A percentile compares a stretch with the other conserved stretches of the same genome.
Evolutionary conservation across 352 stramenopile genomes (phyloP).

Genomic region (Pythium sp.): DNA sequence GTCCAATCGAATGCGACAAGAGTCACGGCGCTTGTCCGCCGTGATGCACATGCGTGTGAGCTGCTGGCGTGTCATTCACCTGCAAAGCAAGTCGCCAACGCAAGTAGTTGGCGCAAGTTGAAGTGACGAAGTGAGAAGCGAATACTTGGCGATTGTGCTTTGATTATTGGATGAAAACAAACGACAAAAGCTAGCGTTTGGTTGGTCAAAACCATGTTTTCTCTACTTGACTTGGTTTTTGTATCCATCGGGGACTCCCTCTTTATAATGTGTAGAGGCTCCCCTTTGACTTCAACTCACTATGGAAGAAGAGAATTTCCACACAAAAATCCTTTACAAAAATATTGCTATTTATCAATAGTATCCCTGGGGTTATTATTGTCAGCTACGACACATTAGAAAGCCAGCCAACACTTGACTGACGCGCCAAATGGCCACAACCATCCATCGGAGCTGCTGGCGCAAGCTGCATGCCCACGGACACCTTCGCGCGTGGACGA

Average conservation of each 20-base stretch:
- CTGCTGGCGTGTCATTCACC: not conserved
- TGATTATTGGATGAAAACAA: not conserved
- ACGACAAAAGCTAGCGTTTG: too few relatives aligned
- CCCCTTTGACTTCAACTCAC: too few relatives aligned
- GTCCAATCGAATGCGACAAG: too few relatives aligned
- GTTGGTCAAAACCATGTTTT: too few relatives aligned
- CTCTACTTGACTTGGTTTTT: too few relatives aligned
- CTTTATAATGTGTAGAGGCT: too few relatives aligned
- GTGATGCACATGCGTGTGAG: not conserved
- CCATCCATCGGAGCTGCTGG: constrained; percentile 15
- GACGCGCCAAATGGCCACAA: constrained; percentile 12
- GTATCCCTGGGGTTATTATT: too few relatives aligned
- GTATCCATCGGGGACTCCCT: too few relatives aligned
- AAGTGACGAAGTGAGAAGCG: not conserved
- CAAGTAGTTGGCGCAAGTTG: not conserved
- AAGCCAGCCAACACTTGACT: constrained; percentile 5
- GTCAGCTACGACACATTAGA: not conserved
- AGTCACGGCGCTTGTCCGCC: not conserved
- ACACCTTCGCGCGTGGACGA: constrained; percentile 8
- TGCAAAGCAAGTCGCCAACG: not conserved
- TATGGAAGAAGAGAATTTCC: too few relatives aligned
- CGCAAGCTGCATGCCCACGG: constrained; percentile 2
- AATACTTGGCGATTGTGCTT: not conserved
- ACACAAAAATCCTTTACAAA: too few relatives aligned
- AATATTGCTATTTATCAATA: too few relatives aligned